Conservation (phyloP, 192 early-diverging fungal genomes). For the Backusella sp. region DNA sequence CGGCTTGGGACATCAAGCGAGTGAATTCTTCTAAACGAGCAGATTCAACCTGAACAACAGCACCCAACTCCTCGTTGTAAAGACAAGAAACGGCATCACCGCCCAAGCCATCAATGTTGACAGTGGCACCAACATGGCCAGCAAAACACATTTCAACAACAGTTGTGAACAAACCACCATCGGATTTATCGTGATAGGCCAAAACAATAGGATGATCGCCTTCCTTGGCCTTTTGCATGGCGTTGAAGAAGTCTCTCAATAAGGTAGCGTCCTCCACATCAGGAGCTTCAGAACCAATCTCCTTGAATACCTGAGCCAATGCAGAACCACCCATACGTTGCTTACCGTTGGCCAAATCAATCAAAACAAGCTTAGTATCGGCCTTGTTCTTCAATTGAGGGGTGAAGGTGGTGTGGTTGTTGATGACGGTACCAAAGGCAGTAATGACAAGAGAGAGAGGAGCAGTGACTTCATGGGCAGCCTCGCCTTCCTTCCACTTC, state of each 20-base stretch:
- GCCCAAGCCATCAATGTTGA: slow-evolving; percentile 63
- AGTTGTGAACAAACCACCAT: slow-evolving; percentile 95
- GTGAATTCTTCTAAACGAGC: slow-evolving; percentile 54
- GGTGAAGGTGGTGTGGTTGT: slow-evolving; percentile 85
- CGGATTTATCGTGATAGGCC: slow-evolving; percentile 98
- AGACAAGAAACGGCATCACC: slow-evolving; percentile 59
- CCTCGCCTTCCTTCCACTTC: slow-evolving; percentile 64
- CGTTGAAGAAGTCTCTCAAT: slow-evolving; percentile 79
- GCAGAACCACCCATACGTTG: slow-evolving; percentile 92
- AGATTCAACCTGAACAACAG: slow-evolving; percentile 84
- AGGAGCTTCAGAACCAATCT: slow-evolving; percentile 76
- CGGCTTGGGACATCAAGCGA: slow-evolving; percentile 44
- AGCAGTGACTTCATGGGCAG: slow-evolving; percentile 69
- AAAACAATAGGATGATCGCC: slow-evolving; percentile 58
- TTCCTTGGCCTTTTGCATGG: slow-evolving; percentile 52
- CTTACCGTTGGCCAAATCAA: slow-evolving; percentile 84
- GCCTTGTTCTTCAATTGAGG: slow-evolving; percentile 69
- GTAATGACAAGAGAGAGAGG: slow-evolving; percentile 94
- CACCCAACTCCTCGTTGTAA: slow-evolving; percentile 98
- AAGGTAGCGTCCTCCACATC: slow-evolving; percentile 76
- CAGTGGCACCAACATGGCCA: slow-evolving; percentile 77
- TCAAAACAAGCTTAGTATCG: slow-evolving; percentile 71
- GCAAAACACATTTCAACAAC: slow-evolving; percentile 97
- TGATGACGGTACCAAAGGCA: slow-evolving; percentile 85
- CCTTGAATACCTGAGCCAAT: slow-evolving; percentile 92